Evolutionary conservation across 1,284 basidiomycete genomes (phyloP), one percentile per base, ranked within the genome.

Genomic region (Quambalaria eucalypti): DNA sequence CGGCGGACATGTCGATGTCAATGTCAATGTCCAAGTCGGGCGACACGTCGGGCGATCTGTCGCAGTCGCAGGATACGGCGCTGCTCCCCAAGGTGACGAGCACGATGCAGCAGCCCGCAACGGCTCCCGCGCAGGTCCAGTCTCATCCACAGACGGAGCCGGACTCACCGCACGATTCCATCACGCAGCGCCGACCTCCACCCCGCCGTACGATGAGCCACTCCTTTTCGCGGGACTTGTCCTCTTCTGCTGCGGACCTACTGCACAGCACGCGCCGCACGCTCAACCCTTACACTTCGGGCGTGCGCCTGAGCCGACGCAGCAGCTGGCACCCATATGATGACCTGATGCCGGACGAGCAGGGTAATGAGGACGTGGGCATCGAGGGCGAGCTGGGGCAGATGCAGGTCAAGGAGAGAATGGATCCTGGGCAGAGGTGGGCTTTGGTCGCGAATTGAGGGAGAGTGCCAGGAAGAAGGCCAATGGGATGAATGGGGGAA

Each of bases 341-440:
- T 14, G 73, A 74, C 23, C 60, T 75, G n/a, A 70, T 69, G 0
- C 51, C 65, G 6, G 69, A 57, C 1, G 73, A 74, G 55, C 51
- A 40, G 10, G 72, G 73, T 9, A 70, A 75, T 31, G 70, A 73
- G 54, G 73, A 76, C 48, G 73, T 76, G 0, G 73, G 73, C 0
- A 64, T 70, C 46, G 73, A 75, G 54, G 56, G 57, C 16, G 71
- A 73, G 52, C 58, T 74, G 4, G 73, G 73, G 1, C 64, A 66
- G 36, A 46, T 75, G 30, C 61, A 75, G 53, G 57, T 64, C 28
- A 68, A 64, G 57, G 60, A 73, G 36, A 21, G 25, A 14, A 46
- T 23, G 21, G 42, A 46, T 26, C 16, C 42, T 14, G 42, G 21
- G 42, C 42, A 46, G 42, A 21, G 42, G 42, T 46, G 42, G 42